Percentiles rank a stretch among this genome's conserved stretches.
phyloP scores from a whole-genome alignment of 2,329 filamentous ascomycete genomes.

The Metarhizium sp. region DNA sequence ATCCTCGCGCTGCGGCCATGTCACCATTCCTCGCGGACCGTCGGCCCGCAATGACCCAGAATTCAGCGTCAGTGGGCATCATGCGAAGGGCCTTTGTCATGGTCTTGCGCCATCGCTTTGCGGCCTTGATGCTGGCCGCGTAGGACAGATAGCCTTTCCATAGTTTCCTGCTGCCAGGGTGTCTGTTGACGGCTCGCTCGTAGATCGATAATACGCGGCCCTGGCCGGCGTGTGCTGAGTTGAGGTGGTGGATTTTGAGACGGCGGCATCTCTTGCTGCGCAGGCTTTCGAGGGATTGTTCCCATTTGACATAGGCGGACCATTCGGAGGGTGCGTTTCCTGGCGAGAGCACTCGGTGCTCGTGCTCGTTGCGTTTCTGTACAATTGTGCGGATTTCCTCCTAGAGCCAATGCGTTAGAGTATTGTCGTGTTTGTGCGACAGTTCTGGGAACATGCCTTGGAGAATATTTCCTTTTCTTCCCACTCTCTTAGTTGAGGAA shows the following conservation, averaged over 20 bases:
- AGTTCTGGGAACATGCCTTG: constrained; percentile 40
- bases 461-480: constrained; percentile 87
- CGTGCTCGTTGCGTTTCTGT: constrained; percentile 83
- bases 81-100: constrained; percentile 67
- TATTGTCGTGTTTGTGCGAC: neutral
- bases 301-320: constrained; percentile 70
- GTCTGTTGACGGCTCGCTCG: constrained; percentile 75
- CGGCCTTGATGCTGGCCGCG: constrained; percentile 57
- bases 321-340: constrained; percentile 71
- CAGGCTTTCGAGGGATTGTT: constrained; percentile 61
- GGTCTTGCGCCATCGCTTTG: constrained; percentile 55
- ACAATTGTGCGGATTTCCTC: constrained; percentile 87
- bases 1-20: constrained; percentile 75
- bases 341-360: constrained; percentile 80
- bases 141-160: constrained; percentile 91
- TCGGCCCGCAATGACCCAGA: constrained; percentile 82
- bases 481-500: constrained; percentile 86
- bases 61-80: constrained; percentile 70
- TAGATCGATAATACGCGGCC: constrained; percentile 82
- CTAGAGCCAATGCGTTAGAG: constrained; percentile 27
- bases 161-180: constrained; percentile 69
- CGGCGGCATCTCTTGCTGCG: constrained; percentile 76
- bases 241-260: constrained; percentile 60
- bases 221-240: constrained; percentile 62
- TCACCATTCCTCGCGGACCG: constrained; percentile 72